phyloP scores from a whole-genome alignment of 805 yeast species.

The Starmerella apis region DNA sequence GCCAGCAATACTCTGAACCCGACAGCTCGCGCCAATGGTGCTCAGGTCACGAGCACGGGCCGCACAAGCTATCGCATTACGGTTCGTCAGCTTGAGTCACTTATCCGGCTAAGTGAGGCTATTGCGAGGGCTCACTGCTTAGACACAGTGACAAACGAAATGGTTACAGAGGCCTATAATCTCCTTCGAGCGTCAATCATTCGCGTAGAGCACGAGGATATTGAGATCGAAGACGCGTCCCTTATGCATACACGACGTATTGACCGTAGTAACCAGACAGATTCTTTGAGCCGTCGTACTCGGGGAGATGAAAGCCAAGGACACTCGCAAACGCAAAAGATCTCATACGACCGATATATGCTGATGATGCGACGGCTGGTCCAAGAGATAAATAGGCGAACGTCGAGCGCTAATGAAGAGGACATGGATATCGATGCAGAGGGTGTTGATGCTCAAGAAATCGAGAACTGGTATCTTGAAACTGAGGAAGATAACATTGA shows the following conservation, averaged over 20 bases:
- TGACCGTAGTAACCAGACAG: slow-evolving; percentile 21
- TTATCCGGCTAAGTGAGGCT: slow-evolving; percentile 80
- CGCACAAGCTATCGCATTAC: slow-evolving; percentile 87
- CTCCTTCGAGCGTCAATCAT: slow-evolving; percentile 82
- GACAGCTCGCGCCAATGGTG: slow-evolving; percentile 12
- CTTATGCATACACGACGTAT: slow-evolving; percentile 18
- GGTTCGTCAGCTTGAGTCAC: slow-evolving; percentile 78
- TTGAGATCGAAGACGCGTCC: slow-evolving; percentile 58
- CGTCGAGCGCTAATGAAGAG: slow-evolving; percentile 35
- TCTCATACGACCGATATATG: slow-evolving; percentile 80
- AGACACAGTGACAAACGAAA: slow-evolving; percentile 68
- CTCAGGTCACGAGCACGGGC: slow-evolving; percentile 31
- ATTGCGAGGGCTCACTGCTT: slow-evolving; percentile 95
- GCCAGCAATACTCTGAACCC: slow-evolving; percentile 43
- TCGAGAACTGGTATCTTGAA: slow-evolving; percentile 72
- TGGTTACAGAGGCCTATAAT: slow-evolving; percentile 89
- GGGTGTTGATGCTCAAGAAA: slow-evolving; percentile 57
- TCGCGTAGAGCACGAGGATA: slow-evolving; percentile 86
- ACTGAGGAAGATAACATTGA: slow-evolving; percentile 61
- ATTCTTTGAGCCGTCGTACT: slow-evolving; percentile 13
- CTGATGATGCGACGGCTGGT: slow-evolving; percentile 43
- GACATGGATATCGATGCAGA: slow-evolving; percentile 41
- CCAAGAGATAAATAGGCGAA: slow-evolving; percentile 14
- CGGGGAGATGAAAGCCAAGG: slow-evolving; percentile 14
- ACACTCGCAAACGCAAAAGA: slow-evolving; percentile 28